phyloP scores from a whole-genome alignment of 2,329 filamentous ascomycete genomes.

The Spiromastix sp. region DNA sequence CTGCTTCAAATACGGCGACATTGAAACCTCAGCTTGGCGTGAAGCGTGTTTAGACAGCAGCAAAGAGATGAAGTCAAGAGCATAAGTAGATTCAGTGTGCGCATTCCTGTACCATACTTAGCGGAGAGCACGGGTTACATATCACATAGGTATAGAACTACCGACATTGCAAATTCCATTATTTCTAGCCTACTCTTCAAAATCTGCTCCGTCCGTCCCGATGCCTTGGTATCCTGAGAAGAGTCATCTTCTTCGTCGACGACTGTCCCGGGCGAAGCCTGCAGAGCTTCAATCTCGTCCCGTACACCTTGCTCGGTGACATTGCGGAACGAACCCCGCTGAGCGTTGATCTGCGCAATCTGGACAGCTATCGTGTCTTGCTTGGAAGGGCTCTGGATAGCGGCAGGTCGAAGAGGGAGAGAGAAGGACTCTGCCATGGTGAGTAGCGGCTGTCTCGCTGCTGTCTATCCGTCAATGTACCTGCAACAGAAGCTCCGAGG shows the following conservation, averaged over 20 bases:
- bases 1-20: slow-evolving; percentile 61
- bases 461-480: no score
- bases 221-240: slow-evolving; percentile 15
- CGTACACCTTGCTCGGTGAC: slow-evolving; percentile 64
- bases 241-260: slow-evolving; percentile 39
- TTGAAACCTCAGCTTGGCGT: slow-evolving; percentile 55
- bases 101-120: slow-evolving; percentile 31
- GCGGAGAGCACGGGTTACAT: slow-evolving; percentile 8
- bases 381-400: slow-evolving; percentile 10
- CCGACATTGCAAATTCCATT: slow-evolving; percentile 33
- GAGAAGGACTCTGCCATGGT: slow-evolving; percentile 33
- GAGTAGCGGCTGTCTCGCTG: no score
- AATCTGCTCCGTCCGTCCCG: slow-evolving; percentile 30
- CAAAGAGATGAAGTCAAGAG: slow-evolving; percentile 74
- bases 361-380: slow-evolving; percentile 53
- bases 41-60: slow-evolving; percentile 74
- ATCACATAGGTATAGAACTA: not conserved
- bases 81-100: slow-evolving; percentile 45
- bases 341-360: slow-evolving; percentile 65
- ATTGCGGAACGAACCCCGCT: slow-evolving; percentile 72
- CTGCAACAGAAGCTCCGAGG: no score
- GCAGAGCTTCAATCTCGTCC: slow-evolving; percentile 50
- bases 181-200: slow-evolving; percentile 37
- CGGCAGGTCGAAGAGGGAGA: slow-evolving; percentile 52
- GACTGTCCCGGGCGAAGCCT: slow-evolving; percentile 35